These are phyloP conservation scores for Trypanosoma congolense DNA, from an alignment of 208 protist species.

Conservation along the genomic window DNA sequence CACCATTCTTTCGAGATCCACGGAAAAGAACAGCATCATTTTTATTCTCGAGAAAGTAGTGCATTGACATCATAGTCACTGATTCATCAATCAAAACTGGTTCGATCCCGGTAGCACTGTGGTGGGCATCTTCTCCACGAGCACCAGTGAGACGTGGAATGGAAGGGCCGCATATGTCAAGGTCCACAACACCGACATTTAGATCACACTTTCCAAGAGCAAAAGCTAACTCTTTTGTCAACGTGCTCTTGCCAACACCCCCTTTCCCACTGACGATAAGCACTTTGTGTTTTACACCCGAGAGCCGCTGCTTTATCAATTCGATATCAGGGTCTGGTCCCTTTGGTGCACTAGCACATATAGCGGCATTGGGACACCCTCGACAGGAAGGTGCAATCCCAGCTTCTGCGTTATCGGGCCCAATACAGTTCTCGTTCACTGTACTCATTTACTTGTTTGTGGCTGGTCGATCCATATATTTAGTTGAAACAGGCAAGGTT, in stretches of 20 bases:
- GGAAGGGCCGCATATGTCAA: constrained; percentile 99
- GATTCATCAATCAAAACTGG: constrained; percentile 95
- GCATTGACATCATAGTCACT: constrained; percentile 97
- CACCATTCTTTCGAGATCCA: constrained; percentile 95
- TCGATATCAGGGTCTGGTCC: constrained; percentile 90
- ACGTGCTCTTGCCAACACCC: constrained; percentile 93
- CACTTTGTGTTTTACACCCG: constrained; percentile 78
- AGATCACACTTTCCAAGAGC: constrained; percentile 59
- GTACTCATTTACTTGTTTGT: constrained; percentile 17
- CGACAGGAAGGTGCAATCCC: constrained; percentile 94
- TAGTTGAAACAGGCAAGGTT: too few relatives aligned
- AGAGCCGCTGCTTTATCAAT: constrained; percentile 74
- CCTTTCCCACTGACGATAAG: constrained; percentile 91
- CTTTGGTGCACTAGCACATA: constrained; percentile 93
- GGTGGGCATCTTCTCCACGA: constrained; percentile 89
- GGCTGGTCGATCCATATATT: too few relatives aligned
- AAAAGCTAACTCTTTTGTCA: constrained; percentile 90
- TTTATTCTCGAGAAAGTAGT: constrained; percentile 94
- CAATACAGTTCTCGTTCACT: constrained; percentile 89
- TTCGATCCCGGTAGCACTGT: constrained; percentile 89
- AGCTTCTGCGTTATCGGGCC: constrained; percentile 88
- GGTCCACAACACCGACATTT: constrained; percentile 98
- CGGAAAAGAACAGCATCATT: constrained; percentile 98
- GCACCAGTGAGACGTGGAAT: constrained; percentile 82
- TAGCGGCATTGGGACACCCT: constrained; percentile 97